phyloP scores from a whole-genome alignment of 2,329 filamentous ascomycete species.

The Talaromyces sp. region DNA sequence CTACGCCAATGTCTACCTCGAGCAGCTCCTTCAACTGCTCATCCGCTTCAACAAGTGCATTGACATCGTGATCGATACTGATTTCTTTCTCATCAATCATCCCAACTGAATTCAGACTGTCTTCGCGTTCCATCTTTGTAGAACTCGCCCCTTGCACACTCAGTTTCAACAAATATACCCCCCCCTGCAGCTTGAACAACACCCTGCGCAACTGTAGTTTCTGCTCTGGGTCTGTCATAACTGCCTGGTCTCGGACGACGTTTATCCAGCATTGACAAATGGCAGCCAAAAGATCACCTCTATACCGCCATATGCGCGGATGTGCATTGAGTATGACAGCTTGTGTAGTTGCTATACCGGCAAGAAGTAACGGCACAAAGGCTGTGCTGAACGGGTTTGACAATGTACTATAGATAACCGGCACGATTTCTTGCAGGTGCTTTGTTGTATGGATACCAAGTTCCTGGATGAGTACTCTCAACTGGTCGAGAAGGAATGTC shows the following conservation, averaged over 20 bases:
- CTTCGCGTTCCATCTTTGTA: neutral
- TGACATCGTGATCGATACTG: slow-evolving; percentile 31
- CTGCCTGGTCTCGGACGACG: slow-evolving; percentile 36
- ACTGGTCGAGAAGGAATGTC: slow-evolving; percentile 39
- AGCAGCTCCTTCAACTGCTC: slow-evolving; percentile 28
- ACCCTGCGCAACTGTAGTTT: slow-evolving; percentile 23
- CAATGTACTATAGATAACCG: slow-evolving; percentile 60
- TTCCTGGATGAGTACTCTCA: slow-evolving; percentile 24
- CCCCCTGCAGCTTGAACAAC: slow-evolving; percentile 16
- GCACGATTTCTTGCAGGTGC: slow-evolving; percentile 57
- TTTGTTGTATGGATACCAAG: slow-evolving; percentile 36
- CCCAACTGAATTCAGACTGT: slow-evolving; percentile 21
- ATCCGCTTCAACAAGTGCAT: slow-evolving; percentile 34
- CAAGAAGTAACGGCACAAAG: slow-evolving; percentile 50
- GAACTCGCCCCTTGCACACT: slow-evolving; percentile 18
- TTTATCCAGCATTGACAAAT: slow-evolving; percentile 61
- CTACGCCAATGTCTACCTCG: slow-evolving; percentile 1
- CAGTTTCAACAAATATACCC: slow-evolving; percentile 27
- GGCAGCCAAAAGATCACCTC: slow-evolving; percentile 59
- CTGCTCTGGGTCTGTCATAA: slow-evolving; percentile 11
- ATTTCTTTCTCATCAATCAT: slow-evolving; percentile 22
- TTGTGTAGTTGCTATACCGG: slow-evolving; percentile 52
- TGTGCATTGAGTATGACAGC: slow-evolving; percentile 60
- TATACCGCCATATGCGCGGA: slow-evolving; percentile 61
- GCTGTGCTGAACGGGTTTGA: slow-evolving; percentile 62